A percentile compares a stretch with the other conserved stretches of the same genome.
These are phyloP conservation scores for Kodamaea anthophila DNA, from an alignment of 1,139 yeast genomes.

Conservation along the genomic window DNA sequence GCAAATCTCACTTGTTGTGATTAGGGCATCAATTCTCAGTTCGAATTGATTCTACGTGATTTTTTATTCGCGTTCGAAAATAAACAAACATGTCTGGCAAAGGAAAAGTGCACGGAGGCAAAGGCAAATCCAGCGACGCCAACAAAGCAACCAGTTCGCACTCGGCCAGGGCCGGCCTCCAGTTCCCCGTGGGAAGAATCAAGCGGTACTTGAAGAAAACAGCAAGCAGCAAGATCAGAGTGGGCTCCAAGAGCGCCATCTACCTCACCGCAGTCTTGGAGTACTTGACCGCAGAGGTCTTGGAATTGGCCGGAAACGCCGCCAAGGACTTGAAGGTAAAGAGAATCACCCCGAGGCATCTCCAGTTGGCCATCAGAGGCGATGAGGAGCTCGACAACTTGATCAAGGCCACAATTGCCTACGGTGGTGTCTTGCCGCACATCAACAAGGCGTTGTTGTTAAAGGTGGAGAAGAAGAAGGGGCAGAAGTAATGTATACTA, in stretches of 20 bases:
- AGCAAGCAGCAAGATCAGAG: conserved; percentile 91
- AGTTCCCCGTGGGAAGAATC: conserved; percentile 98
- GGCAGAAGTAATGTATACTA: conserved; percentile 25
- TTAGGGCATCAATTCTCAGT: too few species aligned
- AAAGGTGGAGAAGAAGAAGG: conserved; percentile 85
- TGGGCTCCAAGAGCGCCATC: conserved; percentile 96
- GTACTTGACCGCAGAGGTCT: conserved; percentile 95
- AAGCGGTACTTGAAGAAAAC: conserved; percentile 89
- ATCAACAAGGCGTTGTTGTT: conserved; percentile 88
- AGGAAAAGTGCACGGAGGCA: conserved; percentile 96
- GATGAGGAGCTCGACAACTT: conserved; percentile 97
- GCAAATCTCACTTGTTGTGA: too few species aligned
- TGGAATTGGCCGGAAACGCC: conserved; percentile 98
- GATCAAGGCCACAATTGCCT: conserved; percentile 96
- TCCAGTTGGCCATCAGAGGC: conserved; percentile 97
- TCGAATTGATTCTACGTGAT: too few species aligned
- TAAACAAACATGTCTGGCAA: conserved; percentile 55
- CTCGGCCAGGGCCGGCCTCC: conserved; percentile 95
- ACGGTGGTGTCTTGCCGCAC: conserved; percentile 99
- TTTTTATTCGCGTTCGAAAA: too few species aligned
- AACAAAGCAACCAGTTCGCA: conserved; percentile 72
- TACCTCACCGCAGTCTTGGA: conserved; percentile 96
- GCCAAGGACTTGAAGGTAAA: conserved; percentile 97
- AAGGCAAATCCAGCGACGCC: conserved; percentile 80
- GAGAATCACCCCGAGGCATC: conserved; percentile 98